phyloP scores from a whole-genome alignment of 2,329 filamentous ascomycete genomes.

The Alternaria metachromatica region DNA sequence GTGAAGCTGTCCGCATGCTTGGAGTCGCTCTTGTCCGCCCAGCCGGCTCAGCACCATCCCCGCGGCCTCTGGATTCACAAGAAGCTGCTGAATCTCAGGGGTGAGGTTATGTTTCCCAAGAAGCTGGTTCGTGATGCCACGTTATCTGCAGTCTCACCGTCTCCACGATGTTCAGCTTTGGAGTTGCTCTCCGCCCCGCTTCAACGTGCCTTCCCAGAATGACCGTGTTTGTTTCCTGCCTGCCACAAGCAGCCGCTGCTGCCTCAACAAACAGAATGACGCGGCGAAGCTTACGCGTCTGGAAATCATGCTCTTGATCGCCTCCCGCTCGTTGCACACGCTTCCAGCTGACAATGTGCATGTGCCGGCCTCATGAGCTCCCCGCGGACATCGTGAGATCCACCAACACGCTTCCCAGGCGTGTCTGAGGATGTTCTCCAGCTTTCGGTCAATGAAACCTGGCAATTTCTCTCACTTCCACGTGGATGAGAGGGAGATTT shows the following conservation, averaged over 20 bases:
- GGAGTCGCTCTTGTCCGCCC: background rate
- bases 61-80: background rate
- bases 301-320: background rate
- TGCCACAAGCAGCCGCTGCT: background rate
- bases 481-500: background rate
- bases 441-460: background rate
- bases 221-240: background rate
- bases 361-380: background rate
- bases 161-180: background rate
- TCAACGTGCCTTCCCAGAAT: slow-evolving; percentile 1
- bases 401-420: background rate
- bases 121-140: background rate
- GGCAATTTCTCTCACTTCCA: background rate
- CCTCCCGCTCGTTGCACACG: background rate
- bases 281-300: background rate
- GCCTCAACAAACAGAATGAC: background rate
- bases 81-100: background rate
- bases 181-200: background rate
- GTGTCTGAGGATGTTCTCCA: background rate
- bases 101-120: background rate
- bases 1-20: background rate
- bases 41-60: background rate
- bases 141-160: background rate
- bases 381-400: background rate
- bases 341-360: background rate